These are phyloP conservation scores for Pseudogymnoascus sp. DNA, from an alignment of 2,329 filamentous ascomycete genomes.

Conservation along the genomic window DNA sequence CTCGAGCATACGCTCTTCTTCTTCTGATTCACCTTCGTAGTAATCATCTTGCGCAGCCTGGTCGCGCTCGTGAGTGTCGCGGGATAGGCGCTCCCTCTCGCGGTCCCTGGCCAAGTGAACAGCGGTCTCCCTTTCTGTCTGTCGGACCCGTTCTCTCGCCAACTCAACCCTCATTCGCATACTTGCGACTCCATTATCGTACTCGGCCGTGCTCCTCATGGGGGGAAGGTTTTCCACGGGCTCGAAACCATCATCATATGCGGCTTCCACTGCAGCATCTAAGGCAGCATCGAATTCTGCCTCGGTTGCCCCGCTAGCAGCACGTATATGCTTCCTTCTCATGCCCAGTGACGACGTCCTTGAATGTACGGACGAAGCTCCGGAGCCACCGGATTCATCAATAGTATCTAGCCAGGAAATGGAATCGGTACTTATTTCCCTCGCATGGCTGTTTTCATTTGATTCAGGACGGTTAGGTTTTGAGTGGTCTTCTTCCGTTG, in stretches of 20 bases:
- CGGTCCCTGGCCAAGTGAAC: conserved; percentile 53
- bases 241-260: conserved; percentile 87
- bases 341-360: conserved; percentile 63
- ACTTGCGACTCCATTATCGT: conserved; percentile 38
- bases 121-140: conserved; percentile 63
- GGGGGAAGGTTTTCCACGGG: conserved; percentile 42
- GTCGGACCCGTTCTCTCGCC: conserved; percentile 66
- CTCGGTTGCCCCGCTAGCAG: conserved; percentile 65
- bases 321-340: conserved; percentile 61
- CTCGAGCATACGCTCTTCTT: conserved; percentile 69
- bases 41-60: conserved; percentile 45
- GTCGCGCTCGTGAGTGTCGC: conserved; percentile 16
- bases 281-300: conserved; percentile 90
- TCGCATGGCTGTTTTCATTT: conserved; percentile 35
- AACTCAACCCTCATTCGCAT: conserved; percentile 62
- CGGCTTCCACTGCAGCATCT: conserved; percentile 91
- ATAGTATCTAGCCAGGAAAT: conserved; percentile 93
- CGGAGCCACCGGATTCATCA: conserved; percentile 79
- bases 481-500: conserved; percentile 7
- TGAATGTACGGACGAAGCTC: conserved; percentile 72
- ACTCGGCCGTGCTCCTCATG: conserved; percentile 3
- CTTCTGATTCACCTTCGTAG: conserved; percentile 57
- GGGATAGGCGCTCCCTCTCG: conserved; percentile 41
- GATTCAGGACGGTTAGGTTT: conserved; percentile 25
- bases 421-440: conserved; percentile 66